Conservation (phyloP, 768 basidiomycete species). For the Pisolithus orientalis region DNA sequence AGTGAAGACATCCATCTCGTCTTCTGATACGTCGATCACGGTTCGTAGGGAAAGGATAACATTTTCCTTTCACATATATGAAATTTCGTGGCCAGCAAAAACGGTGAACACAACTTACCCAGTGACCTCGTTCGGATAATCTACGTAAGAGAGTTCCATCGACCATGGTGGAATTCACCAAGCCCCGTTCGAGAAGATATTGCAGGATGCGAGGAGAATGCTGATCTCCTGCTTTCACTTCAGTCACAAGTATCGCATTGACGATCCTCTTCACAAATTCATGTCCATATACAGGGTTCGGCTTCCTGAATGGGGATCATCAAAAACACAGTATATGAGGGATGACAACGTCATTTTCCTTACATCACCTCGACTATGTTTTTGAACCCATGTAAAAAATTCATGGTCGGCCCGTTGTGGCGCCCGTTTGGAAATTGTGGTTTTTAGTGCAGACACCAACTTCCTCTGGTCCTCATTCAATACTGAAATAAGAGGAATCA, state of each 20-base stretch:
- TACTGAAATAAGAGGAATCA: conserved; percentile 1
- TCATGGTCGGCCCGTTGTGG: conserved; percentile 48
- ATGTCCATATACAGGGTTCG: conserved; percentile 28
- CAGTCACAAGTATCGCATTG: conserved; percentile 40
- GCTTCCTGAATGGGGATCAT: conserved; percentile 6
- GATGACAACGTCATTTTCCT: background rate
- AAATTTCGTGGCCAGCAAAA: background rate
- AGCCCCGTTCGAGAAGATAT: conserved; percentile 49
- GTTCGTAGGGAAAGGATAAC: conserved; percentile 46
- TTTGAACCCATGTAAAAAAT: conserved; percentile 58
- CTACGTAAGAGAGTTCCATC: conserved; percentile 50
- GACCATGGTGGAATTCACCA: conserved; percentile 58
- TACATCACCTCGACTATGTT: conserved; percentile 19
- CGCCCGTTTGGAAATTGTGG: conserved; percentile 36
- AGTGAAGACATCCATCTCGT: conserved; percentile 53
- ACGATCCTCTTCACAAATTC: conserved; percentile 58
- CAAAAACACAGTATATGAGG: background rate
- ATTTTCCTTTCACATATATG: conserved; percentile 19
- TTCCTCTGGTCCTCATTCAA: conserved; percentile 21
- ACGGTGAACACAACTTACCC: conserved; percentile 40
- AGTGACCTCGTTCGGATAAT: conserved; percentile 53
- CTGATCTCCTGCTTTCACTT: conserved; percentile 27
- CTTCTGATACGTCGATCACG: conserved; percentile 61
- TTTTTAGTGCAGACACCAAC: conserved; percentile 33
- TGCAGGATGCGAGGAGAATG: conserved; percentile 55